A percentile compares a stretch with the other conserved stretches of the same genome.
Evolutionary conservation across 129 eudicot genomes (phyloP).

Genomic region (Chrysanthemum lavandulifolium): DNA sequence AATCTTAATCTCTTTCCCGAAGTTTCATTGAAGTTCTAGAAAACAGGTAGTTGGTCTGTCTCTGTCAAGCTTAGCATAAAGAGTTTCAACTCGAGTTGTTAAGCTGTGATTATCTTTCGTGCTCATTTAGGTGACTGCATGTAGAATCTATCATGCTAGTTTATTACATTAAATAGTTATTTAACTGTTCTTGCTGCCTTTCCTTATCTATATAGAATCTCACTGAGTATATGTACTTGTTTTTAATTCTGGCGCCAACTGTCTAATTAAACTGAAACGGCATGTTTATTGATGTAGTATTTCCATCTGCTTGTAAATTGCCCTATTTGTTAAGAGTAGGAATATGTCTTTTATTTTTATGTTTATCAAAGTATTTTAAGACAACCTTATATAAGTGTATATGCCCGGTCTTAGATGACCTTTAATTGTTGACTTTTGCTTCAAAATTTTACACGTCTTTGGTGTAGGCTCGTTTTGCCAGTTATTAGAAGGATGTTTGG

Average conservation of each 20-base stretch:
- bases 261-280: slow-evolving; percentile 17
- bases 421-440: slow-evolving; percentile 21
- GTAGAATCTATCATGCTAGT: slow-evolving; percentile 1
- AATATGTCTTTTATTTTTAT: background rate
- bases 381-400: slow-evolving; percentile 12
- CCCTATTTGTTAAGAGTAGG: background rate
- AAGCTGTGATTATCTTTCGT: slow-evolving; percentile 28
- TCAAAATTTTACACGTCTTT: background rate
- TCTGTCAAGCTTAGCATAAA: slow-evolving; percentile 5
- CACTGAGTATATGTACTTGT: slow-evolving; percentile 17
- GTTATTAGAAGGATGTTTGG: background rate
- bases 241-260: background rate
- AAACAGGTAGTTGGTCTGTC: slow-evolving; percentile 25
- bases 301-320: background rate
- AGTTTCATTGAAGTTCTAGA: slow-evolving; percentile 24
- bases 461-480: slow-evolving; percentile 9
- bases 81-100: slow-evolving; percentile 30
- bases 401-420: slow-evolving; percentile 4
- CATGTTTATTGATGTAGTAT: slow-evolving; percentile 5
- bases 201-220: slow-evolving; percentile 11
- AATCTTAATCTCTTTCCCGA: slow-evolving; percentile 17
- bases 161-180: slow-evolving; percentile 18
- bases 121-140: slow-evolving; percentile 11
- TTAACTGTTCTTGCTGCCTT: slow-evolving; percentile 1
- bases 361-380: background rate